These are phyloP conservation scores for Helicocarpus griseus DNA, from an alignment of 2,329 filamentous ascomycete species.

Conservation along the genomic window DNA sequence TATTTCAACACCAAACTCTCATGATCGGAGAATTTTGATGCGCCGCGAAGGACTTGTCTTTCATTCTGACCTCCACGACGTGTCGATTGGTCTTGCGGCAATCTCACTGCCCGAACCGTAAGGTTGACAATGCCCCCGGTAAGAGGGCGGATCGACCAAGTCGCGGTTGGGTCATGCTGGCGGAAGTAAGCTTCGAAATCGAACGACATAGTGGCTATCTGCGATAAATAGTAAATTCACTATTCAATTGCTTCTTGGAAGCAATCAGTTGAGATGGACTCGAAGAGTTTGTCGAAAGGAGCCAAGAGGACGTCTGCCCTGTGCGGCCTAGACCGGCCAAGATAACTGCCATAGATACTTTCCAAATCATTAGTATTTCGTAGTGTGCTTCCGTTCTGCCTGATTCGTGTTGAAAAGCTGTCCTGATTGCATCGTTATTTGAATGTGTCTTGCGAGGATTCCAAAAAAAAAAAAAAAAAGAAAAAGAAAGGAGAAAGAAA, in stretches of 20 bases:
- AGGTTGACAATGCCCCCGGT: slow-evolving; percentile 6
- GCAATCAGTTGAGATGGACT: too few species aligned
- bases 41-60: not conserved
- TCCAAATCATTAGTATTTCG: too few species aligned
- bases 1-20: slow-evolving; percentile 9
- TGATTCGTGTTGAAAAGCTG: not conserved
- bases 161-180: not conserved
- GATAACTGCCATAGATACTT: too few species aligned
- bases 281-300: too few species aligned
- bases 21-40: not conserved
- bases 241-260: too few species aligned
- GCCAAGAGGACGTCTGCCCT: too few species aligned
- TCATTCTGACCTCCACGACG: not conserved
- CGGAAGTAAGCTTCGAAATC: slow-evolving; percentile 5
- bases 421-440: too few species aligned
- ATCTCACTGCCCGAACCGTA: slow-evolving; percentile 5
- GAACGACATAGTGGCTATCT: slow-evolving; percentile 1
- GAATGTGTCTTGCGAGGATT: too few species aligned
- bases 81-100: not conserved
- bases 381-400: too few species aligned
- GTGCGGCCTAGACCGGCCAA: too few species aligned
- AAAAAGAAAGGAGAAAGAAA: slow-evolving; percentile 7
- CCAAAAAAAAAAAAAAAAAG: not conserved
- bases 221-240: not conserved
- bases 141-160: slow-evolving; percentile 2